phyloP scores from a whole-genome alignment of 768 basidiomycete species.

The Collybia mongolica region DNA sequence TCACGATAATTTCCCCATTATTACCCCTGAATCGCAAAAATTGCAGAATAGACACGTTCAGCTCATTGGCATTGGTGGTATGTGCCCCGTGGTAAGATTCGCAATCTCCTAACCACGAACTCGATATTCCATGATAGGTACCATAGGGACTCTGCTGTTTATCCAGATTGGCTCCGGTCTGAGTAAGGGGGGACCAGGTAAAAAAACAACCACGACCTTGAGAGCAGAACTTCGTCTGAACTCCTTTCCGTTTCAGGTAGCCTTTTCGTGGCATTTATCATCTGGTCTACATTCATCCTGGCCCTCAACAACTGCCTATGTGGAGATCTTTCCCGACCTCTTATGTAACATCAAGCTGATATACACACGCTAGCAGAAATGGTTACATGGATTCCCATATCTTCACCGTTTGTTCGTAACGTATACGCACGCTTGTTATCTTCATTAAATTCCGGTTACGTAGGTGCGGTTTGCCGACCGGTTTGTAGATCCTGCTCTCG shows the following conservation, averaged over 20 bases:
- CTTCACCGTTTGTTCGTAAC: conserved; percentile 63
- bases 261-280: conserved; percentile 46
- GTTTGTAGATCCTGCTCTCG: conserved; percentile 56
- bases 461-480: conserved; percentile 58
- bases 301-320: conserved; percentile 47
- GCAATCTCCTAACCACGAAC: background rate
- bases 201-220: conserved; percentile 25
- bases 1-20: background rate
- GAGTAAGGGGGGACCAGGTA: conserved; percentile 61
- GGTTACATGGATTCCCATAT: conserved; percentile 77
- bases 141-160: conserved; percentile 77
- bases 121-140: conserved; percentile 36
- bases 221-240: conserved; percentile 15
- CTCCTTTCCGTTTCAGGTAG: conserved; percentile 27
- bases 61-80: conserved; percentile 50
- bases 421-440: background rate
- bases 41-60: conserved; percentile 48
- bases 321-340: conserved; percentile 16
- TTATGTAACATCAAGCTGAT: background rate
- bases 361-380: conserved; percentile 55
- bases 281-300: conserved; percentile 48
- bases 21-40: background rate
- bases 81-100: background rate
- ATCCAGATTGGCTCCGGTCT: conserved; percentile 64
- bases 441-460: background rate